phyloP scores from a whole-genome alignment of 768 basidiomycete species.

The Kwoniella sp. region DNA sequence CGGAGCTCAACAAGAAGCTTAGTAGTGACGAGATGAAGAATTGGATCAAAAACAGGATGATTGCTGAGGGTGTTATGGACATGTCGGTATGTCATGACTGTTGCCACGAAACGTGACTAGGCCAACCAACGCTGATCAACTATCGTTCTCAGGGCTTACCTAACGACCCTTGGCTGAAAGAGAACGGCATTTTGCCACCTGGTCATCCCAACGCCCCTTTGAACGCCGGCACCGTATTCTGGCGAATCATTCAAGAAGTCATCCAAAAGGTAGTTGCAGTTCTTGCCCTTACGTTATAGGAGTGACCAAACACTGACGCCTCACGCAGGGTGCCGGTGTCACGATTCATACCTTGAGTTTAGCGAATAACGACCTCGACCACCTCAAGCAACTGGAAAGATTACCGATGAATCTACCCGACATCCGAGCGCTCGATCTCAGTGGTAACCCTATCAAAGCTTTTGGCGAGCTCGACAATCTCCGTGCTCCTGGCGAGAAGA shows the following conservation, averaged over 20 bases:
- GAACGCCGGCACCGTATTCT: constrained; percentile 71
- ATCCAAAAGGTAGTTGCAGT: constrained; percentile 38
- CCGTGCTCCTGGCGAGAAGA: constrained; percentile 66
- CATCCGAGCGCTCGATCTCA: constrained; percentile 53
- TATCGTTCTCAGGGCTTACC: constrained; percentile 59
- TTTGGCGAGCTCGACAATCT: constrained; percentile 79
- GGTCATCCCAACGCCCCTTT: constrained; percentile 67
- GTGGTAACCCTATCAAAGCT: constrained; percentile 68
- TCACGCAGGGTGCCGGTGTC: constrained; percentile 46
- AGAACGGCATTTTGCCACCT: constrained; percentile 70
- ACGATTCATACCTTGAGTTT: constrained; percentile 70
- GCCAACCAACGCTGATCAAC: not conserved
- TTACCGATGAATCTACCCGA: constrained; percentile 73
- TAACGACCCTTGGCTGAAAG: constrained; percentile 74
- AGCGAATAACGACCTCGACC: constrained; percentile 72
- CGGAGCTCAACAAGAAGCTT: constrained; percentile 34
- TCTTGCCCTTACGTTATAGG: not conserved
- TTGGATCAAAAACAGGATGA: constrained; percentile 36
- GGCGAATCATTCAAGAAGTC: constrained; percentile 61
- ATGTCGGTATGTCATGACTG: constrained; percentile 39
- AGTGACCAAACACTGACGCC: not conserved
- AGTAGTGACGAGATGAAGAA: constrained; percentile 39
- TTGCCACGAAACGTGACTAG: not conserved
- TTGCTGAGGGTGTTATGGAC: constrained; percentile 37
- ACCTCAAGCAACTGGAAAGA: constrained; percentile 65